Base-by-base conservation (phyloP, 306 rosid species). In the Pachyrhizus erosus region DNA sequence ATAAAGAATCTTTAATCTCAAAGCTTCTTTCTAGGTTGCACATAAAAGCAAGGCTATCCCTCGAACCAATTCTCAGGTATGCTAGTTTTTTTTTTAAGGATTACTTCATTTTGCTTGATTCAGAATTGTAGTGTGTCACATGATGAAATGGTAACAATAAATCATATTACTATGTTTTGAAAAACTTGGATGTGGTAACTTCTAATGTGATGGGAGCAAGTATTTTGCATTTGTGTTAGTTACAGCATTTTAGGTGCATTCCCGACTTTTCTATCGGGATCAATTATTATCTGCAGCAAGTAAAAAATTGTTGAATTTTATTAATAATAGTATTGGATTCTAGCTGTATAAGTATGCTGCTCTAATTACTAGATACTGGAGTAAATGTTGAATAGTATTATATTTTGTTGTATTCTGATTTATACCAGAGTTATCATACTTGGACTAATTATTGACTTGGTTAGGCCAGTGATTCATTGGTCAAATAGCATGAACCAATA, bases 51-150 rank as follows among this genome's bases (percentile, higher is more conserved):
- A 93, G 97, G 89, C 89, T 95, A 62, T 95, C 99, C 2, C 78
- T 93, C 48, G 97, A 95, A 76, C 91, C 99, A 3, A 87, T 93
- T 85, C 94, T 93, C 55, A 88, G 93, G 99, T 93, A 69, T 82
- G 86, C 66, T 42, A 68, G 46, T 52, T 29, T 33, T 26, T 68
- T 68, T 43, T 34, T 31, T 0, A 69, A 27, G 75, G 54, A 60
- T 58, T 66, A 0, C 51, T 79, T 81, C 66, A 26, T 70, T 73
- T 84, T 72, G 75, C 31, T 45, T 62, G 27, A 55, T 64, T 76
- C n/a, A 39, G 15, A 54, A 34, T 84, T 71, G 73, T 42, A 27
- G 29, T 72, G 17, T 62, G 42, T 75, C 33, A 48, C 48, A 23
- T 11, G 51, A 43, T 60, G 15, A 68, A 70, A 33, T 77, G 24